Conservation (phyloP, 306 rosid species). For the Senna siamea region DNA sequence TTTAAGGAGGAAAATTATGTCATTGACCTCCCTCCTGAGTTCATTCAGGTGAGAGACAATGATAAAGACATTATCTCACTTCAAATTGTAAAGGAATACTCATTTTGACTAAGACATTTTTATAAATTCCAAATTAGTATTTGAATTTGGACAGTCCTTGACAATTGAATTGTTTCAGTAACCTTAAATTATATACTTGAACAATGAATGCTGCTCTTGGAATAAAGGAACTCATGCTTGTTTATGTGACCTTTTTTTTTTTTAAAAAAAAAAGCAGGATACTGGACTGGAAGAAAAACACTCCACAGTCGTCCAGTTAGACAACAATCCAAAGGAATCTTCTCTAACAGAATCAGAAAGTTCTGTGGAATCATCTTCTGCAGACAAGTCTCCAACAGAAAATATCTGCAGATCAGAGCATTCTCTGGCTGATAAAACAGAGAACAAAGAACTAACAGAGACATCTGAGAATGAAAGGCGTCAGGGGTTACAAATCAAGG, state of each 20-base stretch:
- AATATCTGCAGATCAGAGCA: constrained; percentile 18
- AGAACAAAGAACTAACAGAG: constrained; percentile 32
- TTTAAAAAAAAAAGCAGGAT: constrained; percentile 44
- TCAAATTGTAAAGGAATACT: constrained; percentile 1
- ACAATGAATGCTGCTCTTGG: neutral
- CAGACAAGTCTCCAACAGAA: constrained; percentile 25
- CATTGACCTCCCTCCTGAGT: constrained; percentile 24
- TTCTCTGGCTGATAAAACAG: constrained; percentile 19
- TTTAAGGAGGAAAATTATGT: constrained; percentile 21
- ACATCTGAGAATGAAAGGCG: constrained; percentile 31
- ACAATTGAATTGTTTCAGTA: neutral
- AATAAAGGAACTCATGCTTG: neutral
- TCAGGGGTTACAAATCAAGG: constrained; percentile 12
- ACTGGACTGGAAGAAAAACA: constrained; percentile 34
- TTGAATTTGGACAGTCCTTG: neutral
- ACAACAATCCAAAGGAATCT: constrained; percentile 10
- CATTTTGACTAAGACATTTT: neutral
- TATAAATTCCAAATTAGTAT: neutral
- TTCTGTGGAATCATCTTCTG: constrained; percentile 30
- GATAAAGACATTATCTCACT: neutral
- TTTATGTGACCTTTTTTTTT: constrained; percentile 1
- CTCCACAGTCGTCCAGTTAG: constrained; percentile 28
- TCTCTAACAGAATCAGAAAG: constrained; percentile 18
- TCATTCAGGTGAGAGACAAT: constrained; percentile 30
- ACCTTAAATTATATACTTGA: neutral